Conservation (phyloP, 2,329 filamentous ascomycete species). For the Xylariaceae sp. region DNA sequence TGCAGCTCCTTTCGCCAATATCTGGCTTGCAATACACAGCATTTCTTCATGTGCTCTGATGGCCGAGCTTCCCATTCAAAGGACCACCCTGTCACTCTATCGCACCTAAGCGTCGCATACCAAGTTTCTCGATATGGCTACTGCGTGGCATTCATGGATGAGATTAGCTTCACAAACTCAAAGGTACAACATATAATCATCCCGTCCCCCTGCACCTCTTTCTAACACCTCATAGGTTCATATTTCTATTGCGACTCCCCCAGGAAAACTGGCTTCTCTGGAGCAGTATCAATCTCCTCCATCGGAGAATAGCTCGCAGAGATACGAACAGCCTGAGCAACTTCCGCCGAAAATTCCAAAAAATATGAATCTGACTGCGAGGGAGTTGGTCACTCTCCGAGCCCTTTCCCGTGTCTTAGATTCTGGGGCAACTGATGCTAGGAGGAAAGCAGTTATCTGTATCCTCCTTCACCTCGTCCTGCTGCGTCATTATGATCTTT, state of each 20-base stretch:
- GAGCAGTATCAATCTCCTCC: neutral
- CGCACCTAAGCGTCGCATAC: slow-evolving; percentile 52
- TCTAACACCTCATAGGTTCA: slow-evolving; percentile 11
- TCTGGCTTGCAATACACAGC: slow-evolving; percentile 54
- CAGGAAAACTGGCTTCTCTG: neutral
- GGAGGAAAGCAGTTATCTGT: slow-evolving; percentile 16
- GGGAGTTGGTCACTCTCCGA: slow-evolving; percentile 25
- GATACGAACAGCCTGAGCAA: neutral
- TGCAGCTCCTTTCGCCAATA: slow-evolving; percentile 58
- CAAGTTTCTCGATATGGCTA: slow-evolving; percentile 58
- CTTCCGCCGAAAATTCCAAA: neutral
- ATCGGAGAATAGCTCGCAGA: neutral
- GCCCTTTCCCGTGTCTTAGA: slow-evolving; percentile 25
- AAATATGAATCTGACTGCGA: slow-evolving; percentile 13
- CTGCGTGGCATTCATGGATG: slow-evolving; percentile 66
- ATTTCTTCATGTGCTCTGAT: slow-evolving; percentile 72
- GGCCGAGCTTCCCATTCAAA: slow-evolving; percentile 40
- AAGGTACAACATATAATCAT: slow-evolving; percentile 54
- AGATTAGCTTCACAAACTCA: slow-evolving; percentile 64
- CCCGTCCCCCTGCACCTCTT: neutral
- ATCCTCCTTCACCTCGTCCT: slow-evolving; percentile 33
- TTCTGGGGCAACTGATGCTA: neutral
- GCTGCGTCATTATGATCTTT: slow-evolving; percentile 29
- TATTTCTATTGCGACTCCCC: slow-evolving; percentile 9
- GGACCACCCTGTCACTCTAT: slow-evolving; percentile 2